Base-by-base conservation (phyloP, 2,329 filamentous ascomycete genomes). In the Fusarium multiceps region DNA sequence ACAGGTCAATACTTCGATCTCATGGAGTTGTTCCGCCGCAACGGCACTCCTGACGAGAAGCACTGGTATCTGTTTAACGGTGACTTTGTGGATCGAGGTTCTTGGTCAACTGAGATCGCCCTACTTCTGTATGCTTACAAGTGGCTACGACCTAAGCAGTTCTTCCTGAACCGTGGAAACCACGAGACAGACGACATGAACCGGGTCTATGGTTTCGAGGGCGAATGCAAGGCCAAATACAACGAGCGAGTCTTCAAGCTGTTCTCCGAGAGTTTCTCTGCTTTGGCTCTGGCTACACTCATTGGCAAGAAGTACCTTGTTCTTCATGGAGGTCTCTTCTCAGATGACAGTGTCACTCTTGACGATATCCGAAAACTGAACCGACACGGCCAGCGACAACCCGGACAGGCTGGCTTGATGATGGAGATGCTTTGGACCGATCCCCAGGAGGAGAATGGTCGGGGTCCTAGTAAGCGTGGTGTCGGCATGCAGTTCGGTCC, bases 381-480 rank as follows among this genome's bases (percentile, higher is more conserved):
- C 81, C 87, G 95, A 71, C 94, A 98, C 82, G 90, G 88, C 79
- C 96, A 98, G 82, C 88, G 93, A 66, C 95, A 98, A 77, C 95
- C 96, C 4, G 96, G 96, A 32, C 96, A 99, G 80, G 84, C 92
- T 50, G 96, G 96, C 16, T 83, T 99, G 75, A 99, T 99, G 96
- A 99, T 99, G 96, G 96, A 99, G 82, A 99, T 99, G 96, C 88
- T 99, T 48, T 99, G 96, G 96, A 98, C 96, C 1, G 96, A 99
- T 78, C 96, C 96, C 4, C 96, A 99, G 80, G 87, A 92, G 1
- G 86, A 90, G 73, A 90, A 92, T 28, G 96, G 96, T 55, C 90
- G 96, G 73, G 93, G 94, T 11, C 96, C 96, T 46, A 97, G 94
- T 85, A 99, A 99, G 86, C 89, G 96, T 78, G 96, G 96, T 72